These are phyloP conservation scores for Amylostereum areolatum DNA, from an alignment of 1,284 basidiomycete genomes.

Conservation along the genomic window DNA sequence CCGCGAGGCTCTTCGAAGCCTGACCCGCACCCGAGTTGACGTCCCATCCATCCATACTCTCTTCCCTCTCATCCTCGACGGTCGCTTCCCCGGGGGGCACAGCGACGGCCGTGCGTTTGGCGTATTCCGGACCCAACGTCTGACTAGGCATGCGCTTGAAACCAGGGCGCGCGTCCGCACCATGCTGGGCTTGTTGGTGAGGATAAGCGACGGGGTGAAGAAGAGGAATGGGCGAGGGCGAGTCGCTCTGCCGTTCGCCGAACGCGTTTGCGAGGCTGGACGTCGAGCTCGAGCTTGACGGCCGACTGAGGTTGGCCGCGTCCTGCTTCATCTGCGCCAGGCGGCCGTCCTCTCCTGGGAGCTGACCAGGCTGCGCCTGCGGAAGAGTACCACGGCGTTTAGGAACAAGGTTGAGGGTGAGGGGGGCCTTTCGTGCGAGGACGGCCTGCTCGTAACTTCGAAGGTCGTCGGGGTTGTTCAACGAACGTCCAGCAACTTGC, in stretches of 20 bases:
- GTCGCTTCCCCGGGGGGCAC: conserved; percentile 22
- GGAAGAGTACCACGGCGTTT: conserved; percentile 20
- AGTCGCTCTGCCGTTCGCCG: conserved; percentile 8
- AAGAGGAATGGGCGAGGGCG: conserved; percentile 3
- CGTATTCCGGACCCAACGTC: conserved; percentile 52
- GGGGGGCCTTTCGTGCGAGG: conserved; percentile 58
- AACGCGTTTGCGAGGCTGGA: conserved; percentile 34
- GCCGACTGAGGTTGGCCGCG: conserved; percentile 23
- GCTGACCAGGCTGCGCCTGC: neutral
- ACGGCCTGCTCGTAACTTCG: conserved; percentile 71
- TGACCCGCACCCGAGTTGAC: conserved; percentile 5
- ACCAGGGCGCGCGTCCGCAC: conserved; percentile 41
- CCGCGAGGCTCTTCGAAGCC: neutral
- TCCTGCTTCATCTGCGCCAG: conserved; percentile 17
- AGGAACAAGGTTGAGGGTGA: conserved; percentile 39
- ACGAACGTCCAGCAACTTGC: neutral
- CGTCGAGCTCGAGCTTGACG: conserved; percentile 27
- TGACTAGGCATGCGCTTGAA: conserved; percentile 71
- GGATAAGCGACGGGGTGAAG: conserved; percentile 12
- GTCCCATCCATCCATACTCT: conserved; percentile 18
- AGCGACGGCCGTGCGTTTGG: conserved; percentile 45
- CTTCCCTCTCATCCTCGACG: conserved; percentile 22
- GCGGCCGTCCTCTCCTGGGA: neutral
- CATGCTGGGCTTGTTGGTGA: conserved; percentile 20
- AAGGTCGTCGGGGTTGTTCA: conserved; percentile 48